A percentile compares a stretch with the other conserved stretches of the same genome.
Conservation (phyloP, 78 protist species). For the Chrysochromulina parva region DNA sequence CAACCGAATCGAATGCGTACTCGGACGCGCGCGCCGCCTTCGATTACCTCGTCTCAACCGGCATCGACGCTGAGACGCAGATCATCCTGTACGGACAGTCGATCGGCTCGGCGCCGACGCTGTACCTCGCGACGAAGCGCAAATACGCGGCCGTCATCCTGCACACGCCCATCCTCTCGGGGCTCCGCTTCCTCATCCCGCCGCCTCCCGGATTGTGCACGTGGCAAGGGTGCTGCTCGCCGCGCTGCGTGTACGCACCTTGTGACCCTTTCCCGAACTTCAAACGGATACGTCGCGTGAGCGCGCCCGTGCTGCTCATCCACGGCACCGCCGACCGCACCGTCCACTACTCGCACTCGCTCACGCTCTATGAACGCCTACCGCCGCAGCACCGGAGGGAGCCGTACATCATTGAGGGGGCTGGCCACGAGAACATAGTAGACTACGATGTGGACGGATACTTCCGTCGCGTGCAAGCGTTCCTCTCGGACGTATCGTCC, state of each 20-base stretch:
- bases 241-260: background rate
- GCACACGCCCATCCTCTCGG: background rate
- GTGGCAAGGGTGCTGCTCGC: background rate
- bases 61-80: background rate
- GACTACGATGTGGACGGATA: background rate
- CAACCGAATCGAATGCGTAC: background rate
- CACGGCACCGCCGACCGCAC: background rate
- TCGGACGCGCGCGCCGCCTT: background rate
- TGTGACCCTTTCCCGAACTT: background rate
- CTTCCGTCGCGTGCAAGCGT: background rate
- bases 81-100: background rate
- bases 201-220: background rate
- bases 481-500: background rate
- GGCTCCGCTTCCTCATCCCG: background rate
- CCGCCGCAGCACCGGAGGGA: background rate
- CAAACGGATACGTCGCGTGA: background rate
- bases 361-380: background rate
- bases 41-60: background rate
- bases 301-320: background rate
- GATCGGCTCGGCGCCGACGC: background rate
- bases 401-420: background rate
- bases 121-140: background rate
- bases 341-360: background rate
- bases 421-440: background rate
- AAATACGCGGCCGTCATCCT: background rate